A percentile compares a stretch with the other conserved stretches of the same genome.
These are phyloP conservation scores for Melocanna baccifera DNA, from an alignment of 176 grass and related monocot genomes.

Conservation along the genomic window DNA sequence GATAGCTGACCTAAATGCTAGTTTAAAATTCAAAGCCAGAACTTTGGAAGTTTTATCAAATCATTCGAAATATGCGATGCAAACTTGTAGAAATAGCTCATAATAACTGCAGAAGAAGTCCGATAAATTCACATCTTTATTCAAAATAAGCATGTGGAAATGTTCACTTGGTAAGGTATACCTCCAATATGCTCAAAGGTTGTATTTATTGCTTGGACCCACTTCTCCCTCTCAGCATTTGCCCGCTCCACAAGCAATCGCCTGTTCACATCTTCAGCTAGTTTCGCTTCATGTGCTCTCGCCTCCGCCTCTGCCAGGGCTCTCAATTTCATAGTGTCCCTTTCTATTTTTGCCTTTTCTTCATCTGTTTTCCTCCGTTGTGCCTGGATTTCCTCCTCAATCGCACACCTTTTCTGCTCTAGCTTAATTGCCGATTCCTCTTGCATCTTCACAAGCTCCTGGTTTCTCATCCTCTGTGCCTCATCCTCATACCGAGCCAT, in stretches of 20 bases:
- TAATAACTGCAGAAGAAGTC: constrained; percentile 6
- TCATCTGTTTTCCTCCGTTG: constrained; percentile 57
- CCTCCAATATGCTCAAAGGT: constrained; percentile 98
- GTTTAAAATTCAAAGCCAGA: constrained; percentile 23
- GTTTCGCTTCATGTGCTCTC: constrained; percentile 32
- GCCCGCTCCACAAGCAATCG: constrained; percentile 49
- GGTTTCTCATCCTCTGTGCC: constrained; percentile 84
- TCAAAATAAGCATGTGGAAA: constrained; percentile 20
- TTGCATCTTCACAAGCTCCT: constrained; percentile 95
- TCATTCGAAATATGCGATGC: background rate
- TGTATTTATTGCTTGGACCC: constrained; percentile 85
- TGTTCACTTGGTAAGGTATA: constrained; percentile 14
- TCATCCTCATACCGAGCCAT: constrained; percentile 78
- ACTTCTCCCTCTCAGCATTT: constrained; percentile 92
- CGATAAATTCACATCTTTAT: constrained; percentile 18
- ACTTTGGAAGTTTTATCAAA: background rate
- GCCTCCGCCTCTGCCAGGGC: constrained; percentile 56
- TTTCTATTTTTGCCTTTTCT: constrained; percentile 55
- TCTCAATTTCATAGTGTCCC: constrained; percentile 27
- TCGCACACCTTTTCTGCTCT: constrained; percentile 69
- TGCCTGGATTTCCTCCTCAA: constrained; percentile 78
- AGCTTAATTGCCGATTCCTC: constrained; percentile 76
- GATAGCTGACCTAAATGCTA: background rate
- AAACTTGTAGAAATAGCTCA: background rate
- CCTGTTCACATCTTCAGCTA: constrained; percentile 65